These are phyloP conservation scores for Xylaria sp. DNA, from an alignment of 2,329 filamentous ascomycete species.

Conservation along the genomic window DNA sequence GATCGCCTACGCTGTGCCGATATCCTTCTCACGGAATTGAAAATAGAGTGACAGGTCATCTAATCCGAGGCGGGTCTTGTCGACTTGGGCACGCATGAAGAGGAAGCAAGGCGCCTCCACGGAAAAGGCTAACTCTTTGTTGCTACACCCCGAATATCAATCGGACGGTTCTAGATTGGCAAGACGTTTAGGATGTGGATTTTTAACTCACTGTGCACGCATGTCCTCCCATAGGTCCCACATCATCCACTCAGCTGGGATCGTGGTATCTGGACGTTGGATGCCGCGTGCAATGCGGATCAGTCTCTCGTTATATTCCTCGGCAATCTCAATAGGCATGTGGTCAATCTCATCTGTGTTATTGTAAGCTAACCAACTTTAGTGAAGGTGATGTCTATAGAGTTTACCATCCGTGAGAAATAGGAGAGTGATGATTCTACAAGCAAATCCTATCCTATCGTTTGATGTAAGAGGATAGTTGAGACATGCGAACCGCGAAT, in stretches of 20 bases:
- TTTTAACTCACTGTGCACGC: neutral
- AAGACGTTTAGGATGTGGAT: no score
- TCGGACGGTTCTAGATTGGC: no score
- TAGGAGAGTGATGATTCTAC: constrained; percentile 53
- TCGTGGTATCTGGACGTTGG: neutral
- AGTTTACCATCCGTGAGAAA: constrained; percentile 56
- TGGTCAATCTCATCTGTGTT: constrained; percentile 32
- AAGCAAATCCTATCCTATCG: constrained; percentile 54
- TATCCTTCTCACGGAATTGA: constrained; percentile 52
- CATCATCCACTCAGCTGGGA: neutral
- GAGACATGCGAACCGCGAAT: constrained; percentile 52
- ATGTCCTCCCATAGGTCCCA: constrained; percentile 18
- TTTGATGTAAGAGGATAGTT: constrained; percentile 53
- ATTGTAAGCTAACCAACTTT: neutral
- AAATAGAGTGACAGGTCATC: constrained; percentile 49
- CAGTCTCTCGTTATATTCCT: constrained; percentile 5
- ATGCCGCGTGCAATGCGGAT: constrained; percentile 7
- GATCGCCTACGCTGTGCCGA: constrained; percentile 50
- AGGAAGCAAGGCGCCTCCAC: constrained; percentile 51
- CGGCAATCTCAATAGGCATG: constrained; percentile 21
- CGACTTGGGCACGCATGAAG: constrained; percentile 55
- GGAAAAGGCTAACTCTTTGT: constrained; percentile 10
- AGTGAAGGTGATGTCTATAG: neutral
- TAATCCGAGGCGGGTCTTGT: constrained; percentile 39
- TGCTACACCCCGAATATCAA: neutral